These are phyloP conservation scores for Phytophthora palmivora DNA, from an alignment of 352 stramenopile genomes.

Conservation along the genomic window DNA sequence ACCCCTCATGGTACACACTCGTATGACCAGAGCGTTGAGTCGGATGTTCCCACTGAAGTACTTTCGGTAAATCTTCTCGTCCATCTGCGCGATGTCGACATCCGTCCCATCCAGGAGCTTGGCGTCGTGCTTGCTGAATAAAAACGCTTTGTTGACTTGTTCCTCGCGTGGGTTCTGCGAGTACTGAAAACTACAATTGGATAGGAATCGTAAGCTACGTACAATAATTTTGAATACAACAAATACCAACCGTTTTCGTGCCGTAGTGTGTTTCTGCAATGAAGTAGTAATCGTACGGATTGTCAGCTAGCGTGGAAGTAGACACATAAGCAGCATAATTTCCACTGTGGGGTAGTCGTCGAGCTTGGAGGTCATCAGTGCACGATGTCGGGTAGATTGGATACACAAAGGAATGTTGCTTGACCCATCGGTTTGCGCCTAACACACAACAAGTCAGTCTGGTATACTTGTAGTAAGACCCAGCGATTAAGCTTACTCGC, in stretches of 20 bases:
- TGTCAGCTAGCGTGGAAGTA: conserved; percentile 32
- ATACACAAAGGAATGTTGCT: conserved; percentile 92
- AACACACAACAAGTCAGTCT: conserved; percentile 3
- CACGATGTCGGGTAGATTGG: conserved; percentile 90
- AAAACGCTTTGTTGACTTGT: conserved; percentile 69
- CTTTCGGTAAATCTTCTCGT: conserved; percentile 56
- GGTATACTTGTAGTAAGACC: background rate
- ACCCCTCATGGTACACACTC: conserved; percentile 77
- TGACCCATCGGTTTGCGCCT: conserved; percentile 88
- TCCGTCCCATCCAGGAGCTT: conserved; percentile 95
- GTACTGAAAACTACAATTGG: conserved; percentile 77
- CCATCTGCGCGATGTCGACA: conserved; percentile 91
- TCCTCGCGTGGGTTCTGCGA: conserved; percentile 91
- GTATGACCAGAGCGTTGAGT: conserved; percentile 88
- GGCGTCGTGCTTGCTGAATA: conserved; percentile 89
- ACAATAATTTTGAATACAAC: background rate
- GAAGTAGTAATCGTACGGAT: conserved; percentile 69
- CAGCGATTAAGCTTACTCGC: conserved; percentile 58
- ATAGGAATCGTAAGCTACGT: background rate
- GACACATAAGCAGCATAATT: conserved; percentile 68
- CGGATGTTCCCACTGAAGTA: conserved; percentile 87
- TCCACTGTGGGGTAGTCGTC: conserved; percentile 70
- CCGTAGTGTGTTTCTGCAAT: conserved; percentile 78
- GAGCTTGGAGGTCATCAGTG: conserved; percentile 89
- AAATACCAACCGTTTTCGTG: conserved; percentile 56